These are phyloP conservation scores for Lachnellula arida DNA, from an alignment of 2,329 filamentous ascomycete genomes.

Conservation along the genomic window DNA sequence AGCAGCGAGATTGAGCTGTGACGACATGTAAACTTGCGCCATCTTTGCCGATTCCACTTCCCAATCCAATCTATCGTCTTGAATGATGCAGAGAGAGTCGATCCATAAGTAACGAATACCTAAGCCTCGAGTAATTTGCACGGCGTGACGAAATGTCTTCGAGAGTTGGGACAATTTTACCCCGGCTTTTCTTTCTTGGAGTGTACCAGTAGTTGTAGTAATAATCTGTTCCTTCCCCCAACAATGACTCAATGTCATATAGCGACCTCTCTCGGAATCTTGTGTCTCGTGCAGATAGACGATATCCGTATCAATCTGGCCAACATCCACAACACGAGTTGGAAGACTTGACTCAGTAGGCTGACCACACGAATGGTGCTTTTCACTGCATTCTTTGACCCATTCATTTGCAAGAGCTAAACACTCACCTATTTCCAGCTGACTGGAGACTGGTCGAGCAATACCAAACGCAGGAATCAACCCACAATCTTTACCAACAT, in stretches of 20 bases:
- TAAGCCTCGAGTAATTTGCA: background rate
- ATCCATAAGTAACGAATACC: constrained; percentile 1
- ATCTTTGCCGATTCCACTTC: constrained; percentile 1
- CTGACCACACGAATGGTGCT: background rate
- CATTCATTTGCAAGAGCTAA: background rate
- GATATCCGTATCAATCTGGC: background rate
- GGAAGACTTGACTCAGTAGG: background rate
- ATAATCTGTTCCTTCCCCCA: constrained; percentile 3
- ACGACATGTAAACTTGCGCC: background rate
- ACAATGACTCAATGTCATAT: constrained; percentile 1
- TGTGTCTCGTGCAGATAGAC: background rate
- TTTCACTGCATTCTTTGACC: background rate
- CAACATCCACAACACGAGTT: background rate
- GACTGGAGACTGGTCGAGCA: background rate
- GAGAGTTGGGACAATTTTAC: background rate
- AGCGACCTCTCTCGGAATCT: background rate
- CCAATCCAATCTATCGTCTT: constrained; percentile 1
- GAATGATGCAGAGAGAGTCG: constrained; percentile 1
- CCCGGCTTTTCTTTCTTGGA: background rate
- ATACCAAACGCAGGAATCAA: background rate
- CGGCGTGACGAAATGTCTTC: background rate
- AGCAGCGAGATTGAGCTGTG: constrained; percentile 2
- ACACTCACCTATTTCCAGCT: background rate
- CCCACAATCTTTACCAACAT: background rate
- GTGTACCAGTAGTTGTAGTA: background rate